These are phyloP conservation scores for Diaporthe humulicola DNA, from an alignment of 2,329 filamentous ascomycete genomes.

Conservation along the genomic window DNA sequence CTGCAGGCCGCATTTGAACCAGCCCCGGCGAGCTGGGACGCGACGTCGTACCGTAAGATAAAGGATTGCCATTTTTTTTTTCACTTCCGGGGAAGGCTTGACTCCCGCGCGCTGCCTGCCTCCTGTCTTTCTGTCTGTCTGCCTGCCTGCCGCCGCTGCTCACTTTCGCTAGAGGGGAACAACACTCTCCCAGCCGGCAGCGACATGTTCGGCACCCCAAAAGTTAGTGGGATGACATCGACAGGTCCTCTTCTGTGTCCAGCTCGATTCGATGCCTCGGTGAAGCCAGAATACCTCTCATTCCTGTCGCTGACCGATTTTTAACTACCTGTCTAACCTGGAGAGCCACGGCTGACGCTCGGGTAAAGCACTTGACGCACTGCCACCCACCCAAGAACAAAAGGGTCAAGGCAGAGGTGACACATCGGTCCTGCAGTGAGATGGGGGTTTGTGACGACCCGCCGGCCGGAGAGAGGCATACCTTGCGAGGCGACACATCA, in stretches of 20 bases:
- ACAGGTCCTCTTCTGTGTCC: too few species aligned
- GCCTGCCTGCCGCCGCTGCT: background rate
- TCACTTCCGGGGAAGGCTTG: background rate
- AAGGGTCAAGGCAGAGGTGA: background rate
- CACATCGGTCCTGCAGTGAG: background rate
- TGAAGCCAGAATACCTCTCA: too few species aligned
- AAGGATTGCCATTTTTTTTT: background rate
- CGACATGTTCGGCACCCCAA: too few species aligned
- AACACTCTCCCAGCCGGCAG: too few species aligned
- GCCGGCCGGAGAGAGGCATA: background rate
- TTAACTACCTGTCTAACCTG: background rate
- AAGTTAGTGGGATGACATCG: too few species aligned
- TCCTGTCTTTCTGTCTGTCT: too few species aligned
- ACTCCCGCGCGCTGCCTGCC: constrained; percentile 2
- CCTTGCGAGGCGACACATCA: constrained; percentile 15
- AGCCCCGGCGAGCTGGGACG: constrained; percentile 13
- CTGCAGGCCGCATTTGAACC: background rate
- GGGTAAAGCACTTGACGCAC: background rate
- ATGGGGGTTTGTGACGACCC: background rate
- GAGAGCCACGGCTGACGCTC: background rate
- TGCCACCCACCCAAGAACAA: background rate
- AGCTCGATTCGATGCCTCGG: too few species aligned
- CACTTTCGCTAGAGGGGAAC: background rate
- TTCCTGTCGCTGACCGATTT: background rate
- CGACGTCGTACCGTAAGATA: constrained; percentile 4